Base-by-base conservation (phyloP, 208 protist species). In the Leishmania braziliensis region DNA sequence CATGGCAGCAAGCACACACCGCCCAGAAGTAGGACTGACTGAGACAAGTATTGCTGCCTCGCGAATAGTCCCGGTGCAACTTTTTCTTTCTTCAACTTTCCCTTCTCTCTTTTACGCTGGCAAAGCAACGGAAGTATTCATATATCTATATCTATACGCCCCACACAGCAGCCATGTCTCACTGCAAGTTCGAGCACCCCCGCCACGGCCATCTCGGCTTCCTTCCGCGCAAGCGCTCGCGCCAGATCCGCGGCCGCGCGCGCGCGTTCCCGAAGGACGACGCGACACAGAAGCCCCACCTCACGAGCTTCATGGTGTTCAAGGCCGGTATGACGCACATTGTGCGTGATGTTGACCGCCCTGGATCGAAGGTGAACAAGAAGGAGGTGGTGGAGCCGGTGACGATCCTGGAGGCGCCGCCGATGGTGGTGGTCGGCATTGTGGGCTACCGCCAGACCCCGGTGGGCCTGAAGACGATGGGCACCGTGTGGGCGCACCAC, bases 291-390 rank as follows among this genome's bases (percentile, higher is more conserved):
- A 92, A 96, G 80, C 95, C 95, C 63, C 99, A 99, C 94, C 95
- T 99, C 70, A 99, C 99, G 53, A 99, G 97, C 80, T 98, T 98
- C 96, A 95, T 99, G 86, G 99, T 96, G 86, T 99, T 99, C 98
- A 99, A 99, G 97, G 99, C 99, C 72, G 99, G 99, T 90, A 99
- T 99, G 98, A 99, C 99, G 65, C 99, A 99, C 98, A 98, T 99
- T 84, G 96, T 99, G 70, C 98, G 99, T 88, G 98, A 99, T 58
- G 86, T 99, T 70, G 97, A 99, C 88, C 94, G 96, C 75, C 92
- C 93, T 48, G 98, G 98, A 78, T 97, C 90, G 65, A 97, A 99
- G 93, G 90, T 98, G 84, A 93, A 99, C 96, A 99, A 99, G 92
- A 99, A 99, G 94, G 99, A 99, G 93, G 89, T 99, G 80, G 97